Percentiles rank a stretch among this genome's conserved stretches.
phyloP scores from a whole-genome alignment of 2,329 filamentous ascomycete species.

The Nigrospora sphaerica region DNA sequence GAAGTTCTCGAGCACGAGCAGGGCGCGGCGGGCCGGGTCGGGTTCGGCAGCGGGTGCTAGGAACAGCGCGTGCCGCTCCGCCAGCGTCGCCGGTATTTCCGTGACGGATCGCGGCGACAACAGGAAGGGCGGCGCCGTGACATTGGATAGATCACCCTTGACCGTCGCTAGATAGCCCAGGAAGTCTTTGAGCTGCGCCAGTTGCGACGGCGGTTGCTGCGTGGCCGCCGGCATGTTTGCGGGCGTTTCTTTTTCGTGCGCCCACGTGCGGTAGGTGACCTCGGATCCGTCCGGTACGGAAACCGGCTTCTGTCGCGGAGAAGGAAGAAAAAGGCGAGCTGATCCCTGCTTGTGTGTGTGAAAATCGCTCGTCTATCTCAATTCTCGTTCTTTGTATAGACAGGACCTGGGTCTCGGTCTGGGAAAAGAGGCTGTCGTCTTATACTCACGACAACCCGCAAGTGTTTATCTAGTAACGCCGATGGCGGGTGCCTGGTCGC shows the following conservation, averaged over 20 bases:
- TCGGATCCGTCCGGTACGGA: neutral
- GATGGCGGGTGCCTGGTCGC: too few species aligned
- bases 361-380: too few species aligned
- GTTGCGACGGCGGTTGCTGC: slow-evolving; percentile 12
- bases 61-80: slow-evolving; percentile 44
- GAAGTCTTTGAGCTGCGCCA: slow-evolving; percentile 22
- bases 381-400: too few species aligned
- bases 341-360: neutral
- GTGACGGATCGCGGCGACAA: slow-evolving; percentile 46
- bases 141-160: slow-evolving; percentile 47
- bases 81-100: slow-evolving; percentile 50
- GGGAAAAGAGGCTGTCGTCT: too few species aligned
- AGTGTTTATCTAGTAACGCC: too few species aligned
- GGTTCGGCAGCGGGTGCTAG: slow-evolving; percentile 31
- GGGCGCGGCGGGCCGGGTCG: slow-evolving; percentile 28
- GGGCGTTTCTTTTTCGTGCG: neutral
- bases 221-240: slow-evolving; percentile 5
- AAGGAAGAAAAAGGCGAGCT: neutral
- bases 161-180: slow-evolving; percentile 42
- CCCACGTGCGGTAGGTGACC: neutral
- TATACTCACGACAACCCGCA: too few species aligned
- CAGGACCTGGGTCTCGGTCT: too few species aligned
- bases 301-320: neutral
- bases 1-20: slow-evolving; percentile 40
- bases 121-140: slow-evolving; percentile 49